Percentiles rank a stretch among this genome's conserved stretches.
Evolutionary conservation across 1,139 yeast species (phyloP).

Genomic region (Geotrichum candidum): DNA sequence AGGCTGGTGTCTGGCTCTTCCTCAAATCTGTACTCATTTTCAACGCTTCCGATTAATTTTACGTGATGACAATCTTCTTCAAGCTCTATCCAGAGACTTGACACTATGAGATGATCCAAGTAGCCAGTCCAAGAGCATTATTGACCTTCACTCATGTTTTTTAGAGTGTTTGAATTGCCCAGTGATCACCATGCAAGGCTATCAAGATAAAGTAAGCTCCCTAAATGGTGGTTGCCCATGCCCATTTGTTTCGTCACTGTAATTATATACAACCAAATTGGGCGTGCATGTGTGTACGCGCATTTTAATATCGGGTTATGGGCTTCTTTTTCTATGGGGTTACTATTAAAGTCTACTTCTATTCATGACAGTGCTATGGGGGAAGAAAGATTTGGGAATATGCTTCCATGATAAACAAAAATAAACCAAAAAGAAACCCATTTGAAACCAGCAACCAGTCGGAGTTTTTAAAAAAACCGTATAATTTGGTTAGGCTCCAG

Average conservation of each 20-base stretch:
- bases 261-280: neutral
- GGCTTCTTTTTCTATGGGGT: neutral
- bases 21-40: no score
- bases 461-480: neutral
- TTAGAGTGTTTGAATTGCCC: neutral
- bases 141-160: neutral
- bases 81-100: no score
- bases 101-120: no score
- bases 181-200: neutral
- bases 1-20: neutral
- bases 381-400: neutral
- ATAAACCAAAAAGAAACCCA: no score
- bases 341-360: neutral
- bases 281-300: neutral
- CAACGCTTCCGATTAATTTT: no score
- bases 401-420: neutral
- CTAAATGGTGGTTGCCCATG: neutral
- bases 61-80: no score
- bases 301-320: neutral
- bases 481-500: neutral
- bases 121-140: no score
- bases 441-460: neutral
- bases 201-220: neutral
- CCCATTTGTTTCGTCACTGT: neutral
- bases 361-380: neutral